Conservation (phyloP, 2,329 filamentous ascomycete genomes). For the Pyrenophora teres region DNA sequence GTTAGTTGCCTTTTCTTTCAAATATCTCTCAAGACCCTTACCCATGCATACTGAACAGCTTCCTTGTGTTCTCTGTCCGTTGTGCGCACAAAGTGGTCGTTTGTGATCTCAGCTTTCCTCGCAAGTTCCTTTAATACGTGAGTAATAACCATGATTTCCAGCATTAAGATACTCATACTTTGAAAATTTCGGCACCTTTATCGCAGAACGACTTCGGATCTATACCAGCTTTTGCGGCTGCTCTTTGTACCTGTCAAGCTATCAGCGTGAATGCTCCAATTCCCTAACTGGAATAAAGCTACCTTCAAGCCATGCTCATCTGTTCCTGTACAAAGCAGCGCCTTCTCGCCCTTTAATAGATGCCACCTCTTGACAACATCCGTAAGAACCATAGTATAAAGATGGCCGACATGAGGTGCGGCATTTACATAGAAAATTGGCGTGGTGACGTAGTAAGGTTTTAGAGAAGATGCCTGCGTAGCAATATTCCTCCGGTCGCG, state of each 20-base stretch:
- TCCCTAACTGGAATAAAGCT: not conserved
- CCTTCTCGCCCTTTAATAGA: constrained; percentile 69
- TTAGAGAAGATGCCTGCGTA: constrained; percentile 49
- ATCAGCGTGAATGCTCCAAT: constrained; percentile 1
- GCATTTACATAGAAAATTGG: constrained; percentile 99
- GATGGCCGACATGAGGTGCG: constrained; percentile 90
- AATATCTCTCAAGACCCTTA: constrained; percentile 34
- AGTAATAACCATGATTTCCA: constrained; percentile 1
- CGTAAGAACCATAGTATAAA: constrained; percentile 89
- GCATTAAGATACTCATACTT: constrained; percentile 47
- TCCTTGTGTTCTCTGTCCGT: constrained; percentile 81
- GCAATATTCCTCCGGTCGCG: constrained; percentile 25
- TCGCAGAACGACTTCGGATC: constrained; percentile 88
- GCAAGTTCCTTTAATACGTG: constrained; percentile 63
- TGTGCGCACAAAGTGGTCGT: constrained; percentile 91
- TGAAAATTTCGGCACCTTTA: constrained; percentile 77
- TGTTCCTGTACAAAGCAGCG: constrained; percentile 85
- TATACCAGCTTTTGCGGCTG: constrained; percentile 71
- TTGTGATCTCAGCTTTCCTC: constrained; percentile 67
- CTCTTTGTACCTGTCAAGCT: constrained; percentile 75
- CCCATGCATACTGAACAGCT: constrained; percentile 89
- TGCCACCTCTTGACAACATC: constrained; percentile 95
- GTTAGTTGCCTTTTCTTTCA: constrained; percentile 25
- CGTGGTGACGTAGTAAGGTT: constrained; percentile 94
- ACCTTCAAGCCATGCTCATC: constrained; percentile 97